Percentiles rank a stretch among this genome's conserved stretches.
phyloP scores from a whole-genome alignment of 495 filamentous ascomycete genomes.

The Darksidea phi region DNA sequence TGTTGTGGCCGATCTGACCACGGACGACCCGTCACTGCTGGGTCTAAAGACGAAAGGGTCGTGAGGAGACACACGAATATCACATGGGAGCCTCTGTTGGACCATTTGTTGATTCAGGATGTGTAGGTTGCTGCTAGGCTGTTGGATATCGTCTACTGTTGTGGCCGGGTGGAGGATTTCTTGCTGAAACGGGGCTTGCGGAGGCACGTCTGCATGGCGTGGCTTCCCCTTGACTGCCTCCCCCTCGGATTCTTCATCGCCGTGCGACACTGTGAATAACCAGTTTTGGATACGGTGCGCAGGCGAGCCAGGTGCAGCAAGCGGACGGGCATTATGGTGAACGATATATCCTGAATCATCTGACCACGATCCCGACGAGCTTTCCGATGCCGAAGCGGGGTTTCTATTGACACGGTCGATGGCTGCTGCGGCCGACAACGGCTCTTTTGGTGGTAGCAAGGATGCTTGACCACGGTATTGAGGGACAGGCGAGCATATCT shows the following conservation, averaged over 20 bases:
- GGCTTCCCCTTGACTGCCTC: neutral
- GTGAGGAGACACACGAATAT: too few relatives aligned
- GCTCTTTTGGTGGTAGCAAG: neutral
- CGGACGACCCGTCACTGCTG: too few relatives aligned
- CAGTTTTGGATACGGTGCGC: constrained; percentile 9
- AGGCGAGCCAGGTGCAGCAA: neutral
- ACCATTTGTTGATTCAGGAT: too few relatives aligned
- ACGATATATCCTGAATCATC: constrained; percentile 14
- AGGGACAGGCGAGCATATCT: neutral
- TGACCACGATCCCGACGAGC: constrained; percentile 18
- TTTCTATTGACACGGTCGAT: neutral
- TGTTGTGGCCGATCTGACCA: too few relatives aligned
- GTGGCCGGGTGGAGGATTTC: too few relatives aligned
- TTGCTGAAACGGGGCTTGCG: neutral
- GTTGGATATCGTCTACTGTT: too few relatives aligned
- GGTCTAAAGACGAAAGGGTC: too few relatives aligned
- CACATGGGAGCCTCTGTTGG: too few relatives aligned
- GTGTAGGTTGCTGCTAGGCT: too few relatives aligned
- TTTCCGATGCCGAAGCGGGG: neutral
- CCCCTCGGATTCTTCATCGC: neutral
- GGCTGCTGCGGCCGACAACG: neutral
- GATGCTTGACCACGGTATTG: neutral
- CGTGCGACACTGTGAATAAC: constrained; percentile 1
- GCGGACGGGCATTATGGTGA: neutral
- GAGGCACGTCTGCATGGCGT: neutral